Base-by-base conservation (phyloP, 305 asterid species). In the Solanum hybrid region DNA sequence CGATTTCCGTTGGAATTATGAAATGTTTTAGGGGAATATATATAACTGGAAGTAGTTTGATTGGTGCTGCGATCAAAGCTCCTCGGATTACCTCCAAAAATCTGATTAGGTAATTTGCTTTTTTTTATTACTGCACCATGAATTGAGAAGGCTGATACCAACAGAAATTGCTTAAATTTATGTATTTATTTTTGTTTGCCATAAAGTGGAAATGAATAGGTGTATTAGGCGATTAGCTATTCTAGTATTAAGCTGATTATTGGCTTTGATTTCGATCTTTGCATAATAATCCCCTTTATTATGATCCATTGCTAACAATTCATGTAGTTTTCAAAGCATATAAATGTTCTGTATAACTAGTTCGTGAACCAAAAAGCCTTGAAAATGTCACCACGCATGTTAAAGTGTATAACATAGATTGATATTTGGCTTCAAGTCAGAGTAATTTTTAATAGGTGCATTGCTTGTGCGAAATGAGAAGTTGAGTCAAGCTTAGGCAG, bases 31-130 rank as follows among this genome's bases (percentile, higher is more conserved):
- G 99, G 99, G 99, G 99, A 87, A 96, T 97, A 78, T 97, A 95
- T 88, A 97, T 97, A 20, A 97, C 99, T 38, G 99, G 99, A 66
- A 97, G 99, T 91, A 96, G 99, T 93, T 94, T 97, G 88, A 97
- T 97, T 27, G 99, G 99, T 91, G 99, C 99, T 91, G 99, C 99
- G 7, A 93, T 96, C 80, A 97, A 97, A 95, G 98, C 99, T 77
- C 99, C 99, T 78, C 98, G 99, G 64, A 96, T 97, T 88, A 97
- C 99, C 38, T 96, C 99, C 89, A 97, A 97, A 91, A 96, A 97
- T 93, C 95, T 97, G 81, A 97, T 97, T 93, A 97, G 99, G 99
- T 97, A 90, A 66, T 34, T 90, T 60, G 40, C 80, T 78, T 87
- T 42, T 56, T 29, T 46, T 51, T 1, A 29, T 84, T 29, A 51